Conservation (phyloP, 2,329 filamentous ascomycete species). For the Diaporthe amygdali region DNA sequence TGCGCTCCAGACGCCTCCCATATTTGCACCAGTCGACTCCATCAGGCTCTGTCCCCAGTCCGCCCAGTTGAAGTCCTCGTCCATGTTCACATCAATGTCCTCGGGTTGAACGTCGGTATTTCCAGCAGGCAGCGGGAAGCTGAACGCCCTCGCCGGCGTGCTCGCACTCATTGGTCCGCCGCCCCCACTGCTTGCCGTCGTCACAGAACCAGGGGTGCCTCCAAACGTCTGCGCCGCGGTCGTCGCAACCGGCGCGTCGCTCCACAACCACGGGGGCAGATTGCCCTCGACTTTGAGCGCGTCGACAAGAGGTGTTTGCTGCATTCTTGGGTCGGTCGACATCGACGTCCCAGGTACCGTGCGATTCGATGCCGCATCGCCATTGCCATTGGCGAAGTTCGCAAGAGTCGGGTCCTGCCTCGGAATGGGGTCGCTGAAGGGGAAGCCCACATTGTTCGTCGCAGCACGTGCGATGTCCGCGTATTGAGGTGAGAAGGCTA, state of each 20-base stretch:
- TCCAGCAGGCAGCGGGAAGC: constrained; percentile 24
- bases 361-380: not conserved
- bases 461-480: constrained; percentile 20
- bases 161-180: constrained; percentile 9
- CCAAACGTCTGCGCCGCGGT: not conserved
- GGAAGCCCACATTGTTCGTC: constrained; percentile 6
- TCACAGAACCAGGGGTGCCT: not conserved
- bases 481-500: constrained; percentile 26
- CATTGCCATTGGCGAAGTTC: constrained; percentile 15
- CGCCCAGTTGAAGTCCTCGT: constrained; percentile 44
- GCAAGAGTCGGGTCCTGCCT: constrained; percentile 27
- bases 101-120: constrained; percentile 27
- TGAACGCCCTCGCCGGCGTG: constrained; percentile 6
- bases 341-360: not conserved
- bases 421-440: constrained; percentile 25
- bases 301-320: constrained; percentile 34
- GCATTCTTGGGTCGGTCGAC: constrained; percentile 10
- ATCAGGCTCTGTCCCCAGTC: constrained; percentile 42
- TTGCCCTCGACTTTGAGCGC: constrained; percentile 51
- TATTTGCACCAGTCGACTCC: constrained; percentile 33
- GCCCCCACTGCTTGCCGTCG: not conserved
- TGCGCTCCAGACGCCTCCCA: constrained; percentile 31
- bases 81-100: constrained; percentile 41
- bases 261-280: constrained; percentile 61
- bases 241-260: constrained; percentile 36